Conservation (phyloP, 495 filamentous ascomycete species). For the Penicillium chermesinum region DNA sequence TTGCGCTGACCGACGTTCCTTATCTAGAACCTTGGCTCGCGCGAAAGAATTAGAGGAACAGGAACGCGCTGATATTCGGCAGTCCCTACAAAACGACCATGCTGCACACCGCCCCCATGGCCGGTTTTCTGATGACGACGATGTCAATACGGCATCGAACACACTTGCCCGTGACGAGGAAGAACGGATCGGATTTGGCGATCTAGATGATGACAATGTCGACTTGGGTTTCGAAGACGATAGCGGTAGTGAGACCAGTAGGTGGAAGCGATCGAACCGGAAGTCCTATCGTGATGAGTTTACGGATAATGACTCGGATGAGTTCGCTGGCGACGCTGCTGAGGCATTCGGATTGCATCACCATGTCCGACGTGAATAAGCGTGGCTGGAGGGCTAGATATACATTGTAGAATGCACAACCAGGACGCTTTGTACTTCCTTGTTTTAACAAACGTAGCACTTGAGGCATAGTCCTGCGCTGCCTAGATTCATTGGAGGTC, state of each 20-base stretch:
- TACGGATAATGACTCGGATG: conserved; percentile 51
- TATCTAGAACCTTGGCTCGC: conserved; percentile 65
- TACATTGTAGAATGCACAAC: not conserved
- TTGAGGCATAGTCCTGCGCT: no score
- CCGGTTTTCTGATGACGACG: conserved; percentile 43
- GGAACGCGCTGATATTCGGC: conserved; percentile 53
- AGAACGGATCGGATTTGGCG: conserved; percentile 43
- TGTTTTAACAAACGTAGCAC: no score
- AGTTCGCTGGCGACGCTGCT: conserved; percentile 37
- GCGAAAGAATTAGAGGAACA: conserved; percentile 81
- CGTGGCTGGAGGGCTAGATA: not conserved
- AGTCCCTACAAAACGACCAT: conserved; percentile 37
- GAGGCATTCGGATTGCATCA: conserved; percentile 46
- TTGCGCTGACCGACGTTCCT: not conserved
- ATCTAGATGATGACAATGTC: conserved; percentile 39
- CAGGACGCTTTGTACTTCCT: not conserved
- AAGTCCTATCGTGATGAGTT: conserved; percentile 47
- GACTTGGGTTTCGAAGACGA: conserved; percentile 40
- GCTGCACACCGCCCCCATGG: conserved; percentile 34
- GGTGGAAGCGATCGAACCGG: conserved; percentile 19
- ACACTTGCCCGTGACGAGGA: conserved; percentile 46
- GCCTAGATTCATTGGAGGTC: no score
- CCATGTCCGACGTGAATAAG: conserved; percentile 25
- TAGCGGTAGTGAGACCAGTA: conserved; percentile 28
- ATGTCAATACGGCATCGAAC: conserved; percentile 38